Conservation (phyloP, 1,284 basidiomycete genomes). For the Psilocybe mexicana region DNA sequence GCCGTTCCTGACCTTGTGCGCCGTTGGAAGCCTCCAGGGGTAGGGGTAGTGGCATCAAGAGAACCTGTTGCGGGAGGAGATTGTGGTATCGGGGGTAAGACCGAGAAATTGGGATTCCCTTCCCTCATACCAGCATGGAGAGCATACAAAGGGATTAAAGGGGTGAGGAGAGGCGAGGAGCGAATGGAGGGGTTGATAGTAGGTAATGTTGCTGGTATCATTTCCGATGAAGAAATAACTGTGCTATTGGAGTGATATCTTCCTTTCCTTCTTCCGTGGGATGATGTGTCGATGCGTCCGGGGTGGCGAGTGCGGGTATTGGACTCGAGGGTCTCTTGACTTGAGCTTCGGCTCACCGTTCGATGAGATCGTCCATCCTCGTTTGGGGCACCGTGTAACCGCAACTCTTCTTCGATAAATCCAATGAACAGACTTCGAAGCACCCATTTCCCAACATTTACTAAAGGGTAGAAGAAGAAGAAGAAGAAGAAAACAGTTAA, state of each 20-base stretch:
- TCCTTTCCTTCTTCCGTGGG: constrained; percentile 25
- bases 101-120: constrained; percentile 12
- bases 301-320: constrained; percentile 17
- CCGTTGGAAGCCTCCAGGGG: constrained; percentile 17
- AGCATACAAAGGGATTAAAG: constrained; percentile 53
- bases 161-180: constrained; percentile 55
- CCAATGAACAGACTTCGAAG: constrained; percentile 71
- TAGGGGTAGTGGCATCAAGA: constrained; percentile 23
- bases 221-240: constrained; percentile 55
- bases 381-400: constrained; percentile 28
- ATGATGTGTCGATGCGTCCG: constrained; percentile 13
- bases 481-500: constrained; percentile 22
- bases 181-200: constrained; percentile 39
- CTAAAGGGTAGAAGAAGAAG: constrained; percentile 34
- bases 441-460: constrained; percentile 83
- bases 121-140: constrained; percentile 19
- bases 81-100: constrained; percentile 32
- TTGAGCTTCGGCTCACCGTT: constrained; percentile 25
- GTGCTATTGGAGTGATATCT: constrained; percentile 25
- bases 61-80: constrained; percentile 18
- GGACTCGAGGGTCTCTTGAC: constrained; percentile 20
- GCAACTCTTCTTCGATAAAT: constrained; percentile 67
- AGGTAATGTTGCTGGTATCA: constrained; percentile 69
- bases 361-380: constrained; percentile 22
- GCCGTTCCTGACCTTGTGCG: constrained; percentile 24